Evolutionary conservation across 2,329 filamentous ascomycete genomes (phyloP).

Genomic region (Neonectria ditissima): DNA sequence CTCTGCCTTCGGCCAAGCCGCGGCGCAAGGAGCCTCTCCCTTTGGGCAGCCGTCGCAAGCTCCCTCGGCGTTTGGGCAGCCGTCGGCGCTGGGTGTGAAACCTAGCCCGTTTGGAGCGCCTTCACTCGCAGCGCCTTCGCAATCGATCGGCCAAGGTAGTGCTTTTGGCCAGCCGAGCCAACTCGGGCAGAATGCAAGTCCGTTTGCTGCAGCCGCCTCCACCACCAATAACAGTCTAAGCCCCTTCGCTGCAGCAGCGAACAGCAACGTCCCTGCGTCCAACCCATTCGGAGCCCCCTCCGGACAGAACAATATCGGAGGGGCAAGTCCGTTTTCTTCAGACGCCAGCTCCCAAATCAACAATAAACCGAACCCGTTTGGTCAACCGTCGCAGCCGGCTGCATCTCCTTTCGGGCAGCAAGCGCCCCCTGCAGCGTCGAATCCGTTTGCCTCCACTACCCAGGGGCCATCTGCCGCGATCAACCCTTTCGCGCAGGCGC

Average conservation of each 20-base stretch:
- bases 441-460: conserved; percentile 44
- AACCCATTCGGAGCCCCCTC: conserved; percentile 47
- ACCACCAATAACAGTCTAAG: conserved; percentile 37
- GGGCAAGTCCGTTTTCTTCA: conserved; percentile 37
- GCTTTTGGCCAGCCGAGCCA: conserved; percentile 52
- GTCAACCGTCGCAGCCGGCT: conserved; percentile 37
- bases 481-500: conserved; percentile 46
- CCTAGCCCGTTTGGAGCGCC: conserved; percentile 51
- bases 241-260: conserved; percentile 43
- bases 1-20: conserved; percentile 54
- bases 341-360: conserved; percentile 34
- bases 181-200: conserved; percentile 53
- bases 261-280: conserved; percentile 34
- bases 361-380: conserved; percentile 43
- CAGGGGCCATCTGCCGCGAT: conserved; percentile 30
- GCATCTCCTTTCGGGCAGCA: conserved; percentile 40
- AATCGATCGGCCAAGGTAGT: conserved; percentile 41
- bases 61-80: conserved; percentile 59
- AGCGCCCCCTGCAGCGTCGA: conserved; percentile 36
- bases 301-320: conserved; percentile 29
- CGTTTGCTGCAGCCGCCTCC: conserved; percentile 47
- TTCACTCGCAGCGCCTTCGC: conserved; percentile 52
- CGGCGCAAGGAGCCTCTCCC: conserved; percentile 40
- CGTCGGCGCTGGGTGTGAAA: conserved; percentile 49
- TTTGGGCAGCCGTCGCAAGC: conserved; percentile 48